Conservation (phyloP, 2,329 filamentous ascomycete genomes). For the Herpotrichia juniperi region DNA sequence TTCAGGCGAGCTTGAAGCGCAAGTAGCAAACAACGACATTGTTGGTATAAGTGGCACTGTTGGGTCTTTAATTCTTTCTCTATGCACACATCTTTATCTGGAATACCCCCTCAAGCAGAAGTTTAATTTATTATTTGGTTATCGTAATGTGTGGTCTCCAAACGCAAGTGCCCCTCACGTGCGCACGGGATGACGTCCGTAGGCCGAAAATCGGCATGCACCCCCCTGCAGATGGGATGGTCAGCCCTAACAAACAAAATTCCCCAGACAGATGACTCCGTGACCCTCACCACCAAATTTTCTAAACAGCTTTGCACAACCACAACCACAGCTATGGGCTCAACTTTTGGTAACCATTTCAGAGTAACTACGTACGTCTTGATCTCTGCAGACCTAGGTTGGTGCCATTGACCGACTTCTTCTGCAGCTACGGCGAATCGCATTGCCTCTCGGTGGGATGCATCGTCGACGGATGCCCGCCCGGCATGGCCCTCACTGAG, state of each 20-base stretch:
- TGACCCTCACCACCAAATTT: neutral
- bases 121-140: neutral
- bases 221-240: neutral
- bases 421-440: constrained; percentile 74
- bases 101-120: constrained; percentile 2
- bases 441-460: constrained; percentile 93
- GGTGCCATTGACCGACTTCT: constrained; percentile 19
- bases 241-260: constrained; percentile 6
- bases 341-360: constrained; percentile 82
- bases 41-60: neutral
- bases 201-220: constrained; percentile 1
- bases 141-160: neutral
- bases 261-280: constrained; percentile 5
- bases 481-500: constrained; percentile 84
- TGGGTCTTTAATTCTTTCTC: neutral
- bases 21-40: constrained; percentile 10
- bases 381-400: constrained; percentile 2
- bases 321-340: constrained; percentile 43
- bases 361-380: constrained; percentile 75
- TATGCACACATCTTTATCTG: neutral
- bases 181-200: neutral
- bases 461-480: constrained; percentile 92
- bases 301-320: no score
- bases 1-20: constrained; percentile 21
- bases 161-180: neutral